Evolutionary conservation across 2,329 filamentous ascomycete genomes (phyloP).

Genomic region (Pseudocercospora cruenta): DNA sequence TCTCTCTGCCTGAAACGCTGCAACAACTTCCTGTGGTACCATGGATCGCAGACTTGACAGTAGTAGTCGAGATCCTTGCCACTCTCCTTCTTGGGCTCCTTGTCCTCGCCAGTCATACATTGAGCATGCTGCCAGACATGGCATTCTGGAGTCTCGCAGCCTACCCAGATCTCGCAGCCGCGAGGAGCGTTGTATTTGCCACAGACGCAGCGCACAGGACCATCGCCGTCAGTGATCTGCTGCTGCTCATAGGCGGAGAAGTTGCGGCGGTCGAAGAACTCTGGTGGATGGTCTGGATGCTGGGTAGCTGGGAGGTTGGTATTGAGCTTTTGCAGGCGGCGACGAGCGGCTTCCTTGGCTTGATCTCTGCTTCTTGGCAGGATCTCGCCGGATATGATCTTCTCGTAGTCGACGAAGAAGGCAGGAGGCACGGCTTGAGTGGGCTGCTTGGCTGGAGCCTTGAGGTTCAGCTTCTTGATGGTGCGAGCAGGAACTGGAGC

Average conservation of each 20-base stretch:
- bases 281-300: constrained; percentile 30
- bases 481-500: neutral
- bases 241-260: constrained; percentile 23
- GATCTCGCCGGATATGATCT: constrained; percentile 27
- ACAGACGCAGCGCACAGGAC: constrained; percentile 35
- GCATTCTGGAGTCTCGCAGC: constrained; percentile 30
- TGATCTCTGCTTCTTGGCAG: constrained; percentile 27
- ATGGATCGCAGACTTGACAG: constrained; percentile 35
- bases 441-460: neutral
- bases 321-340: constrained; percentile 26
- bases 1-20: constrained; percentile 20
- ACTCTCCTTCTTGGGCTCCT: constrained; percentile 13
- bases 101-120: constrained; percentile 30
- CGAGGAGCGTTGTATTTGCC: constrained; percentile 26
- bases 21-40: constrained; percentile 23
- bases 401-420: neutral
- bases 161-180: constrained; percentile 25
- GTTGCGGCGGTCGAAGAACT: constrained; percentile 32
- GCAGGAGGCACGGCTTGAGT: neutral
- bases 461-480: neutral
- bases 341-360: constrained; percentile 25
- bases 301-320: constrained; percentile 7
- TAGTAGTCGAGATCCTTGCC: constrained; percentile 20
- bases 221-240: constrained; percentile 13
- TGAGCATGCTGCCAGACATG: constrained; percentile 37